Base-by-base conservation (phyloP, 257 asterid genomes). In the Prunella vulgaris region DNA sequence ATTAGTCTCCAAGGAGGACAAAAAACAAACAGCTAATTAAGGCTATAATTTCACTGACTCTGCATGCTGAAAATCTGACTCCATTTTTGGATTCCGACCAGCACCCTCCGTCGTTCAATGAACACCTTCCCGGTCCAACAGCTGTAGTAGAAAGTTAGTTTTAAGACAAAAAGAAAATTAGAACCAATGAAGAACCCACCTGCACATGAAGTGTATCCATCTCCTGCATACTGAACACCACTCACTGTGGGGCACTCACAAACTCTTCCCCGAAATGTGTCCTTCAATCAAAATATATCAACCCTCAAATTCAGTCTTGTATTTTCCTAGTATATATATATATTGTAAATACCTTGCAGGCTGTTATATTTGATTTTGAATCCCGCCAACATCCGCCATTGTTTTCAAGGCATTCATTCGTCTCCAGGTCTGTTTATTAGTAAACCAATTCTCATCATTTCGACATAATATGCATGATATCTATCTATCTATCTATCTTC, bases 301-400 rank as follows among this genome's bases (percentile, higher is more conserved):
- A 37, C 72, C 13, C 59, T 20, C 59, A 20, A 35, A 27, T 68
- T 14, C 4, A 52, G 53, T 17, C 60, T 27, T 15, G 8, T 13
- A 27, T 4, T 7, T 37, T n/a, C 20, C 42, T 58, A 27, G 13
- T 58, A n/a, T 13, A 28, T 1, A 22, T 10, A 48, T 24, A 48
- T 25, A 49, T 25, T 3, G 44, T 10, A 20, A 30, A 22, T 79
- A 90, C 96, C 92, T 83, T 85, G 91, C 98, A 93, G 28, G 98
- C 95, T 49, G 98, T 85, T 70, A 81, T 44, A 42, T 93, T 93
- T 27, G 93, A 78, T 62, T 78, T 73, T 1, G 84, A 54, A 76
- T 90, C 93, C 17, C 25, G 56, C 98, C 98, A 90, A 69, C 97
- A 93, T 44, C 98, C 98, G 27, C 98, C 97, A 48, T 88, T 88